phyloP scores from a whole-genome alignment of 1,139 yeast genomes.

The Hemisphaericaspora subhashii region DNA sequence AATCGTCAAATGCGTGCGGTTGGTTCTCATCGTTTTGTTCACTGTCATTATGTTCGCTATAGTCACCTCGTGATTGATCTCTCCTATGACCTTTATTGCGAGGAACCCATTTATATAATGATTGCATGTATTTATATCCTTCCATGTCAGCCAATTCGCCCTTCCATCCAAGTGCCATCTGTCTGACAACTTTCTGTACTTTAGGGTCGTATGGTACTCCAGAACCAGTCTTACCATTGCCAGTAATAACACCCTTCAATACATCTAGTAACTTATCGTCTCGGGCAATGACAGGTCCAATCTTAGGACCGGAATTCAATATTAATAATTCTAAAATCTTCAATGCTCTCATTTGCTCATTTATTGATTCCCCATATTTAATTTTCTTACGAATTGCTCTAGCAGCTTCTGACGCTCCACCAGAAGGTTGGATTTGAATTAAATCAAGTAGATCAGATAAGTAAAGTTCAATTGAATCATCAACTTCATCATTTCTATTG shows the following conservation, averaged over 20 bases:
- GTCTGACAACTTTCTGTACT: slow-evolving; percentile 47
- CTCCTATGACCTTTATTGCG: slow-evolving; percentile 6
- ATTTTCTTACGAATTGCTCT: slow-evolving; percentile 84
- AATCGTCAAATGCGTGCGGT: neutral
- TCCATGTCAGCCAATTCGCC: slow-evolving; percentile 50
- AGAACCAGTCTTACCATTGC: slow-evolving; percentile 36
- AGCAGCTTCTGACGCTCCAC: slow-evolving; percentile 78
- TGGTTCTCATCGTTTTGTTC: neutral
- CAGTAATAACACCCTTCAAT: slow-evolving; percentile 49
- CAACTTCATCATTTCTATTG: slow-evolving; percentile 33
- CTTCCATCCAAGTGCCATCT: slow-evolving; percentile 65
- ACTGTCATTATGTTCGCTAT: slow-evolving; percentile 12
- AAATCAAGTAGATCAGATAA: slow-evolving; percentile 40
- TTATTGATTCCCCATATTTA: slow-evolving; percentile 68
- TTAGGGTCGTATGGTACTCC: slow-evolving; percentile 42
- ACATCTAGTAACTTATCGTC: slow-evolving; percentile 74
- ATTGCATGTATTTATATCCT: slow-evolving; percentile 52
- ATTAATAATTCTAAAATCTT: slow-evolving; percentile 72
- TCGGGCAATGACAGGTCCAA: slow-evolving; percentile 55
- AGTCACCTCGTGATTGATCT: slow-evolving; percentile 3
- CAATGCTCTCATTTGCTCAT: slow-evolving; percentile 66
- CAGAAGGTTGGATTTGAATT: slow-evolving; percentile 36
- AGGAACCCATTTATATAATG: slow-evolving; percentile 43
- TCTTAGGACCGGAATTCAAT: slow-evolving; percentile 63
- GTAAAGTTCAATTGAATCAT: slow-evolving; percentile 36